Conservation (phyloP, 768 basidiomycete species). For the Lentinula edodes region DNA sequence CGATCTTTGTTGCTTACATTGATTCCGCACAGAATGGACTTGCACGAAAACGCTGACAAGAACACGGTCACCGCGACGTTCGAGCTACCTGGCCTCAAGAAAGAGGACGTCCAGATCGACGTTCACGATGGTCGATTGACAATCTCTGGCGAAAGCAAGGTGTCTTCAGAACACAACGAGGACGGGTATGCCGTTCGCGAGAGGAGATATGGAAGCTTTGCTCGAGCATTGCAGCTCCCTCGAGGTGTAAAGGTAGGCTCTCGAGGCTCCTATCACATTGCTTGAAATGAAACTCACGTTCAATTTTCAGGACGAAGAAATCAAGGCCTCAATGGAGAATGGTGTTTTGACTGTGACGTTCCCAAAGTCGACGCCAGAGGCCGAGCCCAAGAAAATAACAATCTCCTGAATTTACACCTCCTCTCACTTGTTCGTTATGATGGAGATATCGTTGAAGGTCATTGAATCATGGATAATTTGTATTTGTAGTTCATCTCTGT, state of each 20-base stretch:
- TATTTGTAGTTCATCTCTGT: too few relatives aligned
- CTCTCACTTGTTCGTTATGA: too few relatives aligned
- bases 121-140: constrained; percentile 45
- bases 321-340: neutral
- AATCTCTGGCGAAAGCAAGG: constrained; percentile 44
- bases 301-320: neutral
- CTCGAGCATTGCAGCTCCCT: constrained; percentile 46
- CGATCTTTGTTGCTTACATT: neutral
- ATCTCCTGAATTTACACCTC: neutral
- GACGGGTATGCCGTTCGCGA: constrained; percentile 44
- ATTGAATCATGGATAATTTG: too few relatives aligned
- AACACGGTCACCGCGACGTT: constrained; percentile 54
- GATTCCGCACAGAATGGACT: neutral
- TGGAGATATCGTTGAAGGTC: too few relatives aligned
- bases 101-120: constrained; percentile 51
- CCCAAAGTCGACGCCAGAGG: neutral
- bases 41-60: constrained; percentile 22
- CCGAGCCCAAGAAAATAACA: neutral
- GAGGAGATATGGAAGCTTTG: constrained; percentile 42
- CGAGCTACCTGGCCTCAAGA: constrained; percentile 54
- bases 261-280: neutral
- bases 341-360: neutral
- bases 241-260: constrained; percentile 44
- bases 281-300: neutral
- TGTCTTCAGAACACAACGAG: constrained; percentile 28